A percentile compares a stretch with the other conserved stretches of the same genome.
These are phyloP conservation scores for Beauveria sp. DNA, from an alignment of 2,329 filamentous ascomycete species.

Conservation along the genomic window DNA sequence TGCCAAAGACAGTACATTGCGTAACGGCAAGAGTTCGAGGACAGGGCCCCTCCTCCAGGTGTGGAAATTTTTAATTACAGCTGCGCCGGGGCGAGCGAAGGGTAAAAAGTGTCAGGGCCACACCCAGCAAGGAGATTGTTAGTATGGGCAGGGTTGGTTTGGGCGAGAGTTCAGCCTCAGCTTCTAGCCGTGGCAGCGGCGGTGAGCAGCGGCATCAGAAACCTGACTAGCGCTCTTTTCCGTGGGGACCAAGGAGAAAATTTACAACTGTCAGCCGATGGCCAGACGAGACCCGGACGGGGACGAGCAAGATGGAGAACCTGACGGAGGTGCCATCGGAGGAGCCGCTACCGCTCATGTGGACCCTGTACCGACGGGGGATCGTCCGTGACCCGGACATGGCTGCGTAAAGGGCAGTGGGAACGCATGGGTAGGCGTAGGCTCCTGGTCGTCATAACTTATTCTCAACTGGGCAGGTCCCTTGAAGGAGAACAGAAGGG, in stretches of 20 bases:
- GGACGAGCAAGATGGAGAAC: slow-evolving; percentile 2
- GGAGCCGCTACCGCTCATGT: slow-evolving; percentile 3
- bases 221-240: not conserved
- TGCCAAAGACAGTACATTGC: not conserved
- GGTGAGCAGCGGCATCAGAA: slow-evolving; percentile 2
- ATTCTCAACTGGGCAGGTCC: slow-evolving; percentile 8
- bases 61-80: not conserved
- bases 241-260: slow-evolving; percentile 3
- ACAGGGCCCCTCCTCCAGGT: not conserved
- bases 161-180: slow-evolving; percentile 1
- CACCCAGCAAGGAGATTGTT: not conserved
- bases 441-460: not conserved
- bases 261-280: slow-evolving; percentile 7
- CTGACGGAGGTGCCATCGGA: slow-evolving; percentile 7
- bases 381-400: slow-evolving; percentile 10
- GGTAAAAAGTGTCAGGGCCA: not conserved
- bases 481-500: not conserved
- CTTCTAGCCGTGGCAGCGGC: not conserved
- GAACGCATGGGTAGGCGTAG: not conserved
- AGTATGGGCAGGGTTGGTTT: not conserved
- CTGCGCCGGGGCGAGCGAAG: not conserved
- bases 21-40: not conserved
- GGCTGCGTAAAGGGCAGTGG: not conserved
- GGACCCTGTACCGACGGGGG: slow-evolving; percentile 10
- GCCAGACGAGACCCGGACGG: slow-evolving; percentile 6